These are phyloP conservation scores for Striga asiatica DNA, from an alignment of 257 asterid genomes.

Conservation along the genomic window DNA sequence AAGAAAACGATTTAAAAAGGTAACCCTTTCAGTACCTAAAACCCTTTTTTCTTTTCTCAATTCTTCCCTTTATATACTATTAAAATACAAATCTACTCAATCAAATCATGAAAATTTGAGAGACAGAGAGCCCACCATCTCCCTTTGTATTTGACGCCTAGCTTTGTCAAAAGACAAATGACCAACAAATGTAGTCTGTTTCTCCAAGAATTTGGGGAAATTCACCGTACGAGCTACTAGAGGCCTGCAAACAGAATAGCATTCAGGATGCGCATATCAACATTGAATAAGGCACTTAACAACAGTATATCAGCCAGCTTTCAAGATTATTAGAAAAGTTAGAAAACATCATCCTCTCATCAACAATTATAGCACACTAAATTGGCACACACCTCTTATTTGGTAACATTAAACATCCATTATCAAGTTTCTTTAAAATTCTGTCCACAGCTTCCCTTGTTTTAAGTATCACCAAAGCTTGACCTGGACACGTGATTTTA, in stretches of 20 bases:
- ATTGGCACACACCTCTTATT: conserved; percentile 41
- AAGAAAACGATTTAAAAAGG: neutral
- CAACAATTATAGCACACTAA: conserved; percentile 5
- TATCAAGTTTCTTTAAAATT: conserved; percentile 35
- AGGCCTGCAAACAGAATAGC: conserved; percentile 43
- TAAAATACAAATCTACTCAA: neutral
- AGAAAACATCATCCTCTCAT: neutral
- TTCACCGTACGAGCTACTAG: conserved; percentile 35
- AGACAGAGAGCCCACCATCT: conserved; percentile 28
- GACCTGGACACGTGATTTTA: conserved; percentile 44
- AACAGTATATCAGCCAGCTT: conserved; percentile 1
- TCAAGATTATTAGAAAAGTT: neutral
- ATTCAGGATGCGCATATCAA: neutral
- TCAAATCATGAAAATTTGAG: neutral
- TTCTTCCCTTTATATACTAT: too few relatives aligned
- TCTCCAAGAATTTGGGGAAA: conserved; percentile 30
- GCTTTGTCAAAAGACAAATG: conserved; percentile 46
- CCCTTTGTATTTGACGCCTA: conserved; percentile 45
- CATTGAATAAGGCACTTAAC: neutral
- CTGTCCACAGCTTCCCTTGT: conserved; percentile 48
- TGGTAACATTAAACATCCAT: conserved; percentile 58
- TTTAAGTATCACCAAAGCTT: conserved; percentile 55
- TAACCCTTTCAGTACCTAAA: neutral
- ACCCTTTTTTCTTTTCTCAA: too few relatives aligned
- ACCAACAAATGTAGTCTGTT: conserved; percentile 38